These are phyloP conservation scores for Cicer yamashitae DNA, from an alignment of 306 rosid species.

Conservation along the genomic window DNA sequence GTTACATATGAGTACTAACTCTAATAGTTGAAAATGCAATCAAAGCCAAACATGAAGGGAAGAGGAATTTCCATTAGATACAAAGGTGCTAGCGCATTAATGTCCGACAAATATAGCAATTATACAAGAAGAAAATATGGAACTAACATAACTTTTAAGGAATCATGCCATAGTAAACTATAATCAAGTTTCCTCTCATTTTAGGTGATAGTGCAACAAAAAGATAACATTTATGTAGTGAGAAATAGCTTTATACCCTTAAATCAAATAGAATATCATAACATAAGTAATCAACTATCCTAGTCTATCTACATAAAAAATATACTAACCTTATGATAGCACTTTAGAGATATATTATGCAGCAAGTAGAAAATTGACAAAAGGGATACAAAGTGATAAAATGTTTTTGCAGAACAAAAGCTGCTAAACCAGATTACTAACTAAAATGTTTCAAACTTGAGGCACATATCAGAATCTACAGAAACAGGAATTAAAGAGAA, in stretches of 20 bases:
- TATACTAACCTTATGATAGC: no score
- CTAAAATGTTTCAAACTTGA: constrained; percentile 21
- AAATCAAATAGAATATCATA: neutral
- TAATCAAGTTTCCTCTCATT: neutral
- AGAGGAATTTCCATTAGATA: neutral
- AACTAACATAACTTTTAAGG: neutral
- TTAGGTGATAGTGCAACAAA: neutral
- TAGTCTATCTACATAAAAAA: no score
- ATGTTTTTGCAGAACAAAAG: neutral
- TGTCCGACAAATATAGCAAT: neutral
- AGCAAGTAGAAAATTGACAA: neutral
- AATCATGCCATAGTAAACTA: neutral
- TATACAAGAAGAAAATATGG: neutral
- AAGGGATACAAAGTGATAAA: neutral
- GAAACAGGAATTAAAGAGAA: neutral
- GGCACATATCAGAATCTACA: constrained; percentile 14
- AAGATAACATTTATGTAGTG: neutral
- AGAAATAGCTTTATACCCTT: neutral
- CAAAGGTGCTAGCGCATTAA: neutral
- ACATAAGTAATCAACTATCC: no score
- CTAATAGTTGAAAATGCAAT: neutral
- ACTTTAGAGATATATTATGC: neutral
- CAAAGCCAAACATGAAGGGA: neutral
- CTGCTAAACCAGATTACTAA: constrained; percentile 16
- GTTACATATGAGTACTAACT: neutral